These are phyloP conservation scores for Neoarthrinium moseri DNA, from an alignment of 2,329 filamentous ascomycete genomes.

Conservation along the genomic window DNA sequence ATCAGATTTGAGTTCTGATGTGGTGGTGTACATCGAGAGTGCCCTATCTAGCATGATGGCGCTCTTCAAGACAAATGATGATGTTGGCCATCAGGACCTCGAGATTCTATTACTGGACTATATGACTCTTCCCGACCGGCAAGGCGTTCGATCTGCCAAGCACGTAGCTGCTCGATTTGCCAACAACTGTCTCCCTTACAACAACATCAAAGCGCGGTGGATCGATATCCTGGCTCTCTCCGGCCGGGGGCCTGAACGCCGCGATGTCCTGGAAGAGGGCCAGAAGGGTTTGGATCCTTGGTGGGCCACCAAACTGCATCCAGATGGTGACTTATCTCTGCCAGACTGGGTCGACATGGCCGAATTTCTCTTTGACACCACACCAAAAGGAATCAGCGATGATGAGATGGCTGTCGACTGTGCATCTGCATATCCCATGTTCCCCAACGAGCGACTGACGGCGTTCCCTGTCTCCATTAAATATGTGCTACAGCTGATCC, in stretches of 20 bases:
- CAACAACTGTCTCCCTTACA: conserved; percentile 81
- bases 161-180: conserved; percentile 86
- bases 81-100: conserved; percentile 34
- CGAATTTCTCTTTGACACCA: conserved; percentile 43
- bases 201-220: conserved; percentile 78
- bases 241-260: conserved; percentile 64
- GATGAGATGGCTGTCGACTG: conserved; percentile 40
- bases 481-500: conserved; percentile 60
- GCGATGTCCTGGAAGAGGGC: conserved; percentile 87
- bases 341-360: conserved; percentile 54
- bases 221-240: conserved; percentile 81
- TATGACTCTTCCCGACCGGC: conserved; percentile 53
- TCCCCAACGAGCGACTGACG: conserved; percentile 41
- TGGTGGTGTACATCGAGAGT: conserved; percentile 86
- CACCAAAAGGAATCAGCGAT: conserved; percentile 18
- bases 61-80: conserved; percentile 35
- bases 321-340: conserved; percentile 33
- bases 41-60: conserved; percentile 72
- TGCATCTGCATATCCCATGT: conserved; percentile 30
- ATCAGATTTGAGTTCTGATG: conserved; percentile 72
- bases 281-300: conserved; percentile 78
- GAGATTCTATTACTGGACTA: conserved; percentile 64
- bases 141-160: conserved; percentile 69
- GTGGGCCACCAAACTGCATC: conserved; percentile 35
- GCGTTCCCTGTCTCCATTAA: conserved; percentile 69